Percentiles rank a stretch among this genome's conserved stretches.
These are phyloP conservation scores for Gaeumannomyces tritici DNA, from an alignment of 2,329 filamentous ascomycete species.

Conservation along the genomic window DNA sequence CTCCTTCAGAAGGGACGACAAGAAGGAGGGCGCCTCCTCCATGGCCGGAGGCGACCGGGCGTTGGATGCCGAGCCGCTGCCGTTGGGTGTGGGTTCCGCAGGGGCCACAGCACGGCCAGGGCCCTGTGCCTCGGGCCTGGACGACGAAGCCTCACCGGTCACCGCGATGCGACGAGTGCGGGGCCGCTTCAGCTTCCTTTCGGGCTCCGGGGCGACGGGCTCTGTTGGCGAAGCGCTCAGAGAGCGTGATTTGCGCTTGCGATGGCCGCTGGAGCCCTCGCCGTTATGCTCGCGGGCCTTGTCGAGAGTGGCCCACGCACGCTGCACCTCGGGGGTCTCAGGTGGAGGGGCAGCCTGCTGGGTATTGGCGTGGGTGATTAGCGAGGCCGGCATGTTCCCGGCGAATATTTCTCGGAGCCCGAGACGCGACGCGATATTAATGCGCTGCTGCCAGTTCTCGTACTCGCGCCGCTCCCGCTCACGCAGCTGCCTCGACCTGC, in stretches of 20 bases:
- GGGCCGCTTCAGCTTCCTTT: slow-evolving; percentile 80
- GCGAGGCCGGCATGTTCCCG: slow-evolving; percentile 43
- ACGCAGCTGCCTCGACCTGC: slow-evolving; percentile 40
- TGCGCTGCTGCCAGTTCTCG: slow-evolving; percentile 73
- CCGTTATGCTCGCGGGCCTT: slow-evolving; percentile 63
- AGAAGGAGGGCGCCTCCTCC: slow-evolving; percentile 61
- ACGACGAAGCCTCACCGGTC: slow-evolving; percentile 34
- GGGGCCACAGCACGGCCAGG: not conserved
- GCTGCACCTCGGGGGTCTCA: slow-evolving; percentile 70
- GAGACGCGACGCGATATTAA: slow-evolving; percentile 71
- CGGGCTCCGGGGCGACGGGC: slow-evolving; percentile 55
- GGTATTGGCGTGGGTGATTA: slow-evolving; percentile 45
- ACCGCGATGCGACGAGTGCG: slow-evolving; percentile 56
- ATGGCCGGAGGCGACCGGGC: slow-evolving; percentile 20
- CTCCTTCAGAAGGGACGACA: slow-evolving; percentile 80
- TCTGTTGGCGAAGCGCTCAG: slow-evolving; percentile 62
- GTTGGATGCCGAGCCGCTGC: not conserved
- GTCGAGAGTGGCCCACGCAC: slow-evolving; percentile 86
- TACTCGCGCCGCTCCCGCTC: slow-evolving; percentile 47
- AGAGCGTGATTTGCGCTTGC: slow-evolving; percentile 68
- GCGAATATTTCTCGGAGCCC: slow-evolving; percentile 66
- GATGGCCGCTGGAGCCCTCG: slow-evolving; percentile 34
- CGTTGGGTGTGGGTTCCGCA: not conserved
- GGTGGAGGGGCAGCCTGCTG: slow-evolving; percentile 37
- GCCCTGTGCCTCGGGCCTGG: slow-evolving; percentile 11